Evolutionary conservation across 2,329 filamentous ascomycete species (phyloP), one percentile per base, ranked within the genome.

Genomic region (Fusarium cicatricum): DNA sequence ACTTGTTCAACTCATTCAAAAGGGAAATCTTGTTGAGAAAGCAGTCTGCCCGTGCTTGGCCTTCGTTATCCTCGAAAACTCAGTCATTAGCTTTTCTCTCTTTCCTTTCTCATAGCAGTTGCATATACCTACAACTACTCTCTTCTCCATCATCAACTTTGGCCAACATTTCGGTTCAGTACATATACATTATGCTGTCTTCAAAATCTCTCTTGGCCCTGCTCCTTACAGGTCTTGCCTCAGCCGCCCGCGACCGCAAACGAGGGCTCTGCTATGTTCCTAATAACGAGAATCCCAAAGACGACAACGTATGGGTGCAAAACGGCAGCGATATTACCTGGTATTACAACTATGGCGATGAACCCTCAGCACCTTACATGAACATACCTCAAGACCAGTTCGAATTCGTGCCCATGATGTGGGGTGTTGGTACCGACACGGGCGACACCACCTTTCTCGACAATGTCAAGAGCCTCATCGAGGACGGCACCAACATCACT

Each of bases 361-460:
- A 73, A 4, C 89, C 90, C 1, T 84, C 86, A 0, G 58, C 79
- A 0, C 76, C 76, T 36, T 88, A 82, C 69, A 62, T 72, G 34
- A 72, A 78, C 43, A 67, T 79, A 26, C 65, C 80, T 0, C 83
- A 87, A 64, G 75, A 78, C 12, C 73, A 80, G 12, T 85, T 94
- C 64, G 82, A 90, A 71, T 95, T 91, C 72, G 86, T 94, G 2
- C 90, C 91, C 44, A 92, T 92, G 90, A 83, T 92, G 55, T 94
- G 88, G 88, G 89, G 89, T 28, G 77, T 84, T 10, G 75, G 78
- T 4, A 55, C 73, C 11, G 70, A 80, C 52, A 71, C 76, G 23
- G 75, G 78, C 50, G 80, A 84, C 69, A 86, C 82, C 0, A 77
- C 80, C 1, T 93, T 93, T 72, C 78, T 87, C 34, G 74, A 81